phyloP scores from a whole-genome alignment of 2,329 filamentous ascomycete species.

The Colletotrichum echinochloae region DNA sequence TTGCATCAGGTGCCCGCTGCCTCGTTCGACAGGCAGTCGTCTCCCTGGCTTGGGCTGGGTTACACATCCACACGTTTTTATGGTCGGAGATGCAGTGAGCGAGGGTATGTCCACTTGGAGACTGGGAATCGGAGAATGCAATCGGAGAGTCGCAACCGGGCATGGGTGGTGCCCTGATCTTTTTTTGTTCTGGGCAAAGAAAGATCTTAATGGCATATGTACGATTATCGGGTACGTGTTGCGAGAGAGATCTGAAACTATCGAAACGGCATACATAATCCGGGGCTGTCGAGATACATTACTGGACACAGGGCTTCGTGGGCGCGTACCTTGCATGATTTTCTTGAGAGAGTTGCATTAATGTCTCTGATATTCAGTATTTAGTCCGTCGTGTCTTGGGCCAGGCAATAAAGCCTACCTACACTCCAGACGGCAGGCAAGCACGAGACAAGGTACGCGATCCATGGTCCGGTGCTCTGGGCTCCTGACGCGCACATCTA shows the following conservation, averaged over 20 bases:
- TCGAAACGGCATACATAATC: slow-evolving; percentile 16
- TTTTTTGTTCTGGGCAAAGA: not conserved
- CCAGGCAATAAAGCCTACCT: slow-evolving; percentile 14
- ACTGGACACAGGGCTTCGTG: slow-evolving; percentile 3
- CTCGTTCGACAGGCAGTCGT: not conserved
- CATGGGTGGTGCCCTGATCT: slow-evolving; percentile 31
- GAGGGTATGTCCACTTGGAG: not conserved
- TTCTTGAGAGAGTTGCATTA: not conserved
- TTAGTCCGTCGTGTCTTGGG: slow-evolving; percentile 2
- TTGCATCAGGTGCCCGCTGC: slow-evolving; percentile 14
- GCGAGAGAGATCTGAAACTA: slow-evolving; percentile 17
- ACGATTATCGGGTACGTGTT: slow-evolving; percentile 18
- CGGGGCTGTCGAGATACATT: slow-evolving; percentile 18
- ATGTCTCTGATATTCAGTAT: slow-evolving; percentile 24
- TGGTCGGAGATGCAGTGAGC: slow-evolving; percentile 14
- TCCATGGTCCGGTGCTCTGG: slow-evolving; percentile 17
- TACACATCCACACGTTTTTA: not conserved
- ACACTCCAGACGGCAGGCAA: slow-evolving; percentile 7
- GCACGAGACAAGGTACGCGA: slow-evolving; percentile 3
- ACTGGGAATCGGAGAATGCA: slow-evolving; percentile 12
- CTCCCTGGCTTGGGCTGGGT: slow-evolving; percentile 26
- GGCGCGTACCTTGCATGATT: slow-evolving; percentile 21
- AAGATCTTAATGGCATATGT: slow-evolving; percentile 9
- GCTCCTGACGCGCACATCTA: slow-evolving; percentile 11
- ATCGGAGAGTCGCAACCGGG: slow-evolving; percentile 4